Evolutionary conservation across 2,329 filamentous ascomycete species (phyloP).

Genomic region (Aspergillus sp.): DNA sequence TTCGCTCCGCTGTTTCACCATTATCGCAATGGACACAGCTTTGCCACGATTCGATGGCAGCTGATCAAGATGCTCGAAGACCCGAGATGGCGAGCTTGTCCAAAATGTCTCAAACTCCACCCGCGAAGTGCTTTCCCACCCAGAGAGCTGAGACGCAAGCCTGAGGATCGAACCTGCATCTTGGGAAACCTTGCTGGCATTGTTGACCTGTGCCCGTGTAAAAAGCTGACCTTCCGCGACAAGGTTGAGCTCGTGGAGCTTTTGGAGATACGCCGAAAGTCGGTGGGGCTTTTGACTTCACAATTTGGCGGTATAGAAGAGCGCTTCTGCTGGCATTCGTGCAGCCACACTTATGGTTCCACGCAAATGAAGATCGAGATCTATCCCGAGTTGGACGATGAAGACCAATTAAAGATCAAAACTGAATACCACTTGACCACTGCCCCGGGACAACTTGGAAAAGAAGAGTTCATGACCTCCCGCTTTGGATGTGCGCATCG

Average conservation of each 20-base stretch:
- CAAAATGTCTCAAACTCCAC: conserved; percentile 41
- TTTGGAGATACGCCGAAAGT: conserved; percentile 29
- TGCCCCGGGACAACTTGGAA: conserved; percentile 34
- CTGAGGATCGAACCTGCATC: conserved; percentile 34
- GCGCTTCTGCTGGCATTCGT: conserved; percentile 41
- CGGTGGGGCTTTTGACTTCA: conserved; percentile 24
- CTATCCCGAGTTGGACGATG: conserved; percentile 34
- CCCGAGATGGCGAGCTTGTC: conserved; percentile 36
- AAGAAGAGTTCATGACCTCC: conserved; percentile 40
- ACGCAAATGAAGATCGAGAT: conserved; percentile 36
- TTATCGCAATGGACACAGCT: conserved; percentile 38
- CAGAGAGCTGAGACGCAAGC: conserved; percentile 33
- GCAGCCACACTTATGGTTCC: conserved; percentile 34
- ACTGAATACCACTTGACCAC: conserved; percentile 40
- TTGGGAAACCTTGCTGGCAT: conserved; percentile 37
- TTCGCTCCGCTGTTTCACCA: conserved; percentile 43
- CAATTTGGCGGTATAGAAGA: conserved; percentile 32
- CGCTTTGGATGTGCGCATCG: conserved; percentile 42
- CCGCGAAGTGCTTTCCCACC: conserved; percentile 34
- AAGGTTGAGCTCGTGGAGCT: conserved; percentile 37
- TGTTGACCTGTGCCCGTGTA: conserved; percentile 42
- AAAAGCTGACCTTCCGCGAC: conserved; percentile 40
- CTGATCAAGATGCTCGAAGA: conserved; percentile 38
- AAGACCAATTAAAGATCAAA: conserved; percentile 32
- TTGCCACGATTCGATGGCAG: conserved; percentile 37